Evolutionary conservation across 768 basidiomycete species (phyloP), one percentile per base, ranked within the genome.

Genomic region (Chlorophyllum brunneum): DNA sequence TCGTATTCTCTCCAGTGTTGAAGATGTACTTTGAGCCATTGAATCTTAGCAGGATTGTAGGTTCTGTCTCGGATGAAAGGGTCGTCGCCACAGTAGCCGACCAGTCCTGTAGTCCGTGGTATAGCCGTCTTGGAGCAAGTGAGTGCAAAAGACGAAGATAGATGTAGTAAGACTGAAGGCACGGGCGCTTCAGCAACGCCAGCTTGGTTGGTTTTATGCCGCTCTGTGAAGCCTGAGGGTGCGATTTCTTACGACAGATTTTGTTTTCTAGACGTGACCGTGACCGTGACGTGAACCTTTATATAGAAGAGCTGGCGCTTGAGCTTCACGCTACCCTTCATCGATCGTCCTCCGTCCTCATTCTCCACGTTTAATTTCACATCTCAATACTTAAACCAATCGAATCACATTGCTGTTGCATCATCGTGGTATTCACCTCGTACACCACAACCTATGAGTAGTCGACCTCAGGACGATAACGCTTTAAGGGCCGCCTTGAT

Each of bases 21-120:
- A 98, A 92, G 33, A 95, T 75, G 59, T 94, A 98, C 59, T 90
- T 87, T 10, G 80, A 84, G 46, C 77, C 73, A 58, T 89, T 86
- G 64, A 92, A 93, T 0, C 78, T 74, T 57, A 95, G 67, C 54
- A 87, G 68, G 20, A 97, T 69, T 7, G 86, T 79, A 0, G 93
- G 85, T 57, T 92, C 84, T 1, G 93, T 88, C 68, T 98, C 94
- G 45, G 82, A 81, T 2, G 85, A 79, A 13, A 73, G 59, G 0
- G 79, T 66, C 33, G 77, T 79, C 50, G 85, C 69, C 16, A 86
- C 79, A 4, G 79, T 78, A 2, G 81, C 72, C 24, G 75, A 80
- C 86, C 87, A 89, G 55, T 75, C 72, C 81, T 16, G 34, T 36
- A 36, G 15, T 36, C 11, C 15, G 13, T n/a, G 34, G 34, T 15